A percentile compares a stretch with the other conserved stretches of the same genome.
These are phyloP conservation scores for Bonia amplexicaulis DNA, from an alignment of 176 grass and related monocot genomes.

Conservation along the genomic window DNA sequence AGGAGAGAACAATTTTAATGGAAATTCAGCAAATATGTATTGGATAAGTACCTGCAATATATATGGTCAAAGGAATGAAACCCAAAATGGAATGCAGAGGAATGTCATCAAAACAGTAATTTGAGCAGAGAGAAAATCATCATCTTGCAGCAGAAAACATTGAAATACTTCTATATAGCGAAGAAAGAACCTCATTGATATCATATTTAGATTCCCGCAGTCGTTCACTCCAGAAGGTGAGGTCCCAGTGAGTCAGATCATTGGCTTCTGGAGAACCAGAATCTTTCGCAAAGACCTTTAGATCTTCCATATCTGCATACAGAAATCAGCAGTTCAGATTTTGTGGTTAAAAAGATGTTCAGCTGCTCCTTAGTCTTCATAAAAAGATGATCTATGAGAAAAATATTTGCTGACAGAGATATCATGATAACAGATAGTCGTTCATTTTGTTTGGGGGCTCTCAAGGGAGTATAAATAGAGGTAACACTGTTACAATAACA, in stretches of 20 bases:
- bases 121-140: not conserved
- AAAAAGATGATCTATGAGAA: not conserved
- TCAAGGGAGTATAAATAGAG: not conserved
- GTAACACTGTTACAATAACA: not conserved
- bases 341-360: not conserved
- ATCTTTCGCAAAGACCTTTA: slow-evolving; percentile 61
- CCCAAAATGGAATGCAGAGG: not conserved
- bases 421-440: not conserved
- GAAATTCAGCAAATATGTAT: not conserved
- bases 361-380: not conserved
- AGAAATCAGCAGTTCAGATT: slow-evolving; percentile 24
- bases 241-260: slow-evolving; percentile 77
- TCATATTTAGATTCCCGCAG: slow-evolving; percentile 86
- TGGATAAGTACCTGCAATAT: not conserved
- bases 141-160: not conserved
- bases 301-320: slow-evolving; percentile 78
- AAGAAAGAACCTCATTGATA: slow-evolving; percentile 78
- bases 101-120: not conserved
- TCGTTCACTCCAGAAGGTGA: slow-evolving; percentile 94
- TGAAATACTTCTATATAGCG: not conserved
- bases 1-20: not conserved
- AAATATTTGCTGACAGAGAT: not conserved
- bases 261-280: slow-evolving; percentile 74
- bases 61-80: not conserved
- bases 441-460: not conserved